Base-by-base conservation (phyloP, 768 basidiomycete genomes). In the Coprinopsis strossmayeri region DNA sequence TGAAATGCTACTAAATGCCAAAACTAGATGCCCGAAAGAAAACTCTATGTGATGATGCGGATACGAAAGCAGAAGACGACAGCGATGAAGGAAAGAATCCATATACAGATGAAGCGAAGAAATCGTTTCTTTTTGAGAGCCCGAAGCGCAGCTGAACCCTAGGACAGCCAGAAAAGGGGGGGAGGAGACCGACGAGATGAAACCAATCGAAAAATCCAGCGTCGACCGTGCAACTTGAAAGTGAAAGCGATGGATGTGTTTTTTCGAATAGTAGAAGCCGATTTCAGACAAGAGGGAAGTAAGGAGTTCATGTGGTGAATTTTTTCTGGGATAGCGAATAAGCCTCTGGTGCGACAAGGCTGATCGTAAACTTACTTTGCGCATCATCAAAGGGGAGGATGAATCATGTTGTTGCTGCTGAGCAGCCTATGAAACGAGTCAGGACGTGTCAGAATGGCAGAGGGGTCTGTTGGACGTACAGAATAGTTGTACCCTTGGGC, bases 321-420 rank as follows among this genome's bases (percentile, higher is more conserved):
- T 51, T 51, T 51, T 51, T 51, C 50, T 51, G 35, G 18, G 26
- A 18, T 27, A 7, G 41, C 13, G 35, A 38, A 1, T 30, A 38
- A 38, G 15, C 5, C 20, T 23, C 18, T 37, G 43, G 41, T 18
- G n/a, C 37, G 51, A 51, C 13, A 15, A 18, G 39, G 39, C 30
- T 12, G 5, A 17, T 45, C 38, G n/a, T 24, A 20, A 11, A 55
- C 57, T 46, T 54, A 64, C 57, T 69, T 72, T 73, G 42, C 74
- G 75, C 76, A 80, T 81, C 75, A 79, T 79, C 53, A 81, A 50
- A 9, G 74, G 72, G 12, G 72, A 63, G 17, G 72, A 73, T 15
- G 66, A 64, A 38, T 69, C 68, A 49, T 69, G 64, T 25, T 70
- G 64, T 21, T 71, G 61, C 40, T 64, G 57, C 11, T 68, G 49